These are phyloP conservation scores for Hansenula anomala DNA, from an alignment of 1,139 yeast species.

Conservation along the genomic window DNA sequence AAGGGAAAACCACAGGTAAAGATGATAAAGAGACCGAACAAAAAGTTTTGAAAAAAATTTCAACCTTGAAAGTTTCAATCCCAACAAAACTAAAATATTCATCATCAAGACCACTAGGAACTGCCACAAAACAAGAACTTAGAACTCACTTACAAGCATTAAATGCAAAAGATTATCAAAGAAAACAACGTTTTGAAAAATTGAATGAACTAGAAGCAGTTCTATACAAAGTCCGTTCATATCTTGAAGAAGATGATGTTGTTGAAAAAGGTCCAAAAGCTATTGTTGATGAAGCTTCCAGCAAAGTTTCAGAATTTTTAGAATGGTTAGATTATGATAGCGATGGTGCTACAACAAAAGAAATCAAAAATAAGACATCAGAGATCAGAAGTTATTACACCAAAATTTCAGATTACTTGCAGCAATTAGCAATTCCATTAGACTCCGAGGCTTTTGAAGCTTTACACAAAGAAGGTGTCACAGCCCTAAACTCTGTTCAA, in stretches of 20 bases:
- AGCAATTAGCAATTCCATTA: slow-evolving; percentile 30
- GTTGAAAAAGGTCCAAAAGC: slow-evolving; percentile 31
- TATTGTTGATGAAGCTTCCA: slow-evolving; percentile 32
- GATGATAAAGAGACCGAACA: slow-evolving; percentile 5
- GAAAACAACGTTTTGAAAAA: slow-evolving; percentile 41
- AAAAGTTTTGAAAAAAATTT: not conserved
- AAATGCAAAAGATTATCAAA: slow-evolving; percentile 39
- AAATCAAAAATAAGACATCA: slow-evolving; percentile 27
- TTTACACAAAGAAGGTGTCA: slow-evolving; percentile 37
- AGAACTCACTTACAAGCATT: slow-evolving; percentile 20
- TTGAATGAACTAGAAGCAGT: slow-evolving; percentile 54
- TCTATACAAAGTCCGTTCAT: slow-evolving; percentile 52
- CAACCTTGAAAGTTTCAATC: slow-evolving; percentile 5
- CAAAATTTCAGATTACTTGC: slow-evolving; percentile 28
- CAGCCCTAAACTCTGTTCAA: slow-evolving; percentile 38
- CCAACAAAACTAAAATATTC: slow-evolving; percentile 32
- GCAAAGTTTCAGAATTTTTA: slow-evolving; percentile 42
- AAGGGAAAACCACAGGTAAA: slow-evolving; percentile 4
- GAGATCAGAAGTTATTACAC: slow-evolving; percentile 24
- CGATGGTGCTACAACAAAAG: slow-evolving; percentile 43
- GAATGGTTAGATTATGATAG: slow-evolving; percentile 84
- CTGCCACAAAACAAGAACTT: slow-evolving; percentile 31
- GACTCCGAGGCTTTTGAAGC: slow-evolving; percentile 32
- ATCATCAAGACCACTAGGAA: slow-evolving; percentile 41
- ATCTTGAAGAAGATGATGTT: slow-evolving; percentile 43